A percentile compares a stretch with the other conserved stretches of the same genome.
Evolutionary conservation across 345 rosid genomes (phyloP).

Genomic region (Arabis hirsuta): DNA sequence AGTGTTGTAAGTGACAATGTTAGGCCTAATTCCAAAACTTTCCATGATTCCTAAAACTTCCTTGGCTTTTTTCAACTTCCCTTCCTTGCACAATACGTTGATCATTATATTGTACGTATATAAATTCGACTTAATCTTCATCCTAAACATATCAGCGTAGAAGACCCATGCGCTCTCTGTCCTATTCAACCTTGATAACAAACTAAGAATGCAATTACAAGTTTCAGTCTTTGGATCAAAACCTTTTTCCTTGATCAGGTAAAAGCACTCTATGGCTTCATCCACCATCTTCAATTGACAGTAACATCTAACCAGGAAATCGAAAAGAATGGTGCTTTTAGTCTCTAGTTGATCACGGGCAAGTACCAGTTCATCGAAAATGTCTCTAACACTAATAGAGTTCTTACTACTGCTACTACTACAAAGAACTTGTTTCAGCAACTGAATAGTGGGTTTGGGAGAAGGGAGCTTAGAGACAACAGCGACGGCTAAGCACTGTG

Average conservation of each 20-base stretch:
- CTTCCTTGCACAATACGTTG: constrained; percentile 84
- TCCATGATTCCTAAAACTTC: constrained; percentile 65
- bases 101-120: constrained; percentile 89
- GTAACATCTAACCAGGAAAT: constrained; percentile 62
- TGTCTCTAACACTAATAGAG: constrained; percentile 38
- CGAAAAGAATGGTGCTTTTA: constrained; percentile 59
- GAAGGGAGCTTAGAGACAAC: constrained; percentile 59
- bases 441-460: constrained; percentile 60
- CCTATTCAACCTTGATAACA: constrained; percentile 61
- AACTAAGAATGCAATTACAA: constrained; percentile 68
- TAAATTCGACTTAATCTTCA: constrained; percentile 71
- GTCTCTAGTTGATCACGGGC: constrained; percentile 52
- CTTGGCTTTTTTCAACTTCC: constrained; percentile 79
- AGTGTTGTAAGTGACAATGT: constrained; percentile 75
- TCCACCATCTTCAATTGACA: constrained; percentile 69
- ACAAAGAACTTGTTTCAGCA: constrained; percentile 51
- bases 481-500: constrained; percentile 67
- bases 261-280: constrained; percentile 68
- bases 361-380: constrained; percentile 57
- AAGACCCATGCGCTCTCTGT: constrained; percentile 73
- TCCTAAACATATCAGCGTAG: constrained; percentile 93
- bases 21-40: constrained; percentile 70
- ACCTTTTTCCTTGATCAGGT: constrained; percentile 68
- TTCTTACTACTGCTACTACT: constrained; percentile 25
- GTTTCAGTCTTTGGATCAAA: constrained; percentile 70